Conservation (phyloP, 768 basidiomycete genomes). For the Nidularia pulvinata region DNA sequence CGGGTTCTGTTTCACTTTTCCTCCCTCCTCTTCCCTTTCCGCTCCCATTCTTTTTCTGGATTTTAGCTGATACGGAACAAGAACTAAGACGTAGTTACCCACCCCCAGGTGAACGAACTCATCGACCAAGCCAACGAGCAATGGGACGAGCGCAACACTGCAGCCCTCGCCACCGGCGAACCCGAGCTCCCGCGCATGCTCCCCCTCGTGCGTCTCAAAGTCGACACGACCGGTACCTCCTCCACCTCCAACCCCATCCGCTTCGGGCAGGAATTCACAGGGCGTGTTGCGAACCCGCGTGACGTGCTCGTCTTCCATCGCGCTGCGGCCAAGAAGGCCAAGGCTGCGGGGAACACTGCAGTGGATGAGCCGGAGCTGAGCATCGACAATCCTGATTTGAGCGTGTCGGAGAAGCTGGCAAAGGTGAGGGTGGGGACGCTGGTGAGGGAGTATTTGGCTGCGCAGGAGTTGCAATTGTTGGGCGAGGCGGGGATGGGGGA, state of each 20-base stretch:
- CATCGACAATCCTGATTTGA: conserved; percentile 74
- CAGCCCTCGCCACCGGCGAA: conserved; percentile 61
- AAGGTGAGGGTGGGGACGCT: conserved; percentile 87
- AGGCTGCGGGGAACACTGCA: conserved; percentile 43
- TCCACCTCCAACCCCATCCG: conserved; percentile 96
- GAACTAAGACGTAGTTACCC: too few species aligned
- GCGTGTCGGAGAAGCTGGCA: conserved; percentile 69
- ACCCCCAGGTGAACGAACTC: conserved; percentile 82
- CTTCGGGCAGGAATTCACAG: conserved; percentile 95
- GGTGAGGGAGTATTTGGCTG: conserved; percentile 89
- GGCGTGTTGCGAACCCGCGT: conserved; percentile 89
- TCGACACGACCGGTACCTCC: conserved; percentile 88
- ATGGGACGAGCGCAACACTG: conserved; percentile 76
- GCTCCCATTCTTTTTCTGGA: neutral
- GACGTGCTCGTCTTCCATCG: conserved; percentile 93
- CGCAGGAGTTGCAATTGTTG: conserved; percentile 91
- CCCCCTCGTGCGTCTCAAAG: conserved; percentile 87
- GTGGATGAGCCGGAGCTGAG: conserved; percentile 83
- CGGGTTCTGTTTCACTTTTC: neutral
- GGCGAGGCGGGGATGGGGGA: conserved; percentile 91
- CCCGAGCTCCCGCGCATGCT: conserved; percentile 70
- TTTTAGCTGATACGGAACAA: too few species aligned
- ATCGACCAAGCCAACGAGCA: conserved; percentile 76
- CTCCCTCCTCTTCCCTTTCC: neutral
- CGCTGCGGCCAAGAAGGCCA: conserved; percentile 67